Conservation (phyloP, 176 grass and related monocot species). For the Oropetium thomaeum region DNA sequence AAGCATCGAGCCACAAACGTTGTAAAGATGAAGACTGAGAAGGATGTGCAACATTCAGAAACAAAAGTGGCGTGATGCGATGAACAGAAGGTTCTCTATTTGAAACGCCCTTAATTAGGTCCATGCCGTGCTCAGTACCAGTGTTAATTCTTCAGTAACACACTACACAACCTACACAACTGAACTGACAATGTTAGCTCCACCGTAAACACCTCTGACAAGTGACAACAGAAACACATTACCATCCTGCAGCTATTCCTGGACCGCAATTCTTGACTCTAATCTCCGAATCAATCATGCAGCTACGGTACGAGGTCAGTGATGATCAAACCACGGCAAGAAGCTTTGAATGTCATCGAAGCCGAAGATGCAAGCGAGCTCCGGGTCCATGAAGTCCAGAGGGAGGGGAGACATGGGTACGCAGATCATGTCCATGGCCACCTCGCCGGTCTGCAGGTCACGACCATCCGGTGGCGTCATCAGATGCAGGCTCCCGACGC, state of each 20-base stretch:
- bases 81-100: background rate
- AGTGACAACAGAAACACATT: background rate
- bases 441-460: background rate
- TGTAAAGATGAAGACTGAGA: conserved; percentile 16
- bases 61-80: background rate
- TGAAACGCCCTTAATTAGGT: background rate
- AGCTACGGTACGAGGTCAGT: conserved; percentile 17
- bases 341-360: conserved; percentile 31
- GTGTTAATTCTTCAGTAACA: too few species aligned
- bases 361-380: background rate
- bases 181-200: background rate
- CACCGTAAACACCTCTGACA: background rate
- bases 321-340: conserved; percentile 30
- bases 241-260: background rate
- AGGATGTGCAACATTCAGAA: background rate
- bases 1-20: background rate
- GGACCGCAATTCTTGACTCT: background rate
- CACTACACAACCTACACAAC: background rate
- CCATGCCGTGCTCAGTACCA: background rate
- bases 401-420: conserved; percentile 15
- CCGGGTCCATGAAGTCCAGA: conserved; percentile 24
- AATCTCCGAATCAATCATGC: background rate
- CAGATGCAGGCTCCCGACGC: background rate
- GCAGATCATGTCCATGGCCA: background rate
- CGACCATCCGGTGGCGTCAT: background rate